Conservation (phyloP, 2,329 filamentous ascomycete genomes). For the Sarocladiaceae sp. region DNA sequence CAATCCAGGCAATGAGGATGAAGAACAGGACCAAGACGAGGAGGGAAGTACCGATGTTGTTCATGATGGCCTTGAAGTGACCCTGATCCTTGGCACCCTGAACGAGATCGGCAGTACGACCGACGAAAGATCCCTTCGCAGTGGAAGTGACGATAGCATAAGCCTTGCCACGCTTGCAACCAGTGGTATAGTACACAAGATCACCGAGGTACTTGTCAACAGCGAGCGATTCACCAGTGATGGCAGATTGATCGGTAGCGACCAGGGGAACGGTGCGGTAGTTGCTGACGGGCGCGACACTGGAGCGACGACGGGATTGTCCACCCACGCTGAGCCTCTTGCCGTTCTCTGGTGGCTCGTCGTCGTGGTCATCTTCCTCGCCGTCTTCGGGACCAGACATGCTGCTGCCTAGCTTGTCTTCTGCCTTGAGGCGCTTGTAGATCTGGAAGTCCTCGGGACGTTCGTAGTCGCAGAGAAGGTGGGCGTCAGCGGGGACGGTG, state of each 20-base stretch:
- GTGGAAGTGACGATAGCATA: conserved; percentile 65
- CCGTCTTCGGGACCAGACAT: conserved; percentile 49
- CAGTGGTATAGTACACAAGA: conserved; percentile 72
- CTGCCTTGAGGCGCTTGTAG: conserved; percentile 58
- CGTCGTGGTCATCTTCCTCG: conserved; percentile 24
- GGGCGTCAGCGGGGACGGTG: conserved; percentile 65
- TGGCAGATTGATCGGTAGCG: conserved; percentile 74
- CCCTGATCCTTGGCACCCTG: conserved; percentile 72
- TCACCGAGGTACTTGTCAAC: conserved; percentile 79
- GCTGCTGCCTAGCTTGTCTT: conserved; percentile 53
- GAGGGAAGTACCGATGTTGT: conserved; percentile 71
- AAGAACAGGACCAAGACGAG: conserved; percentile 75
- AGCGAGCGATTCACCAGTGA: conserved; percentile 75
- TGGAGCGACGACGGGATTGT: conserved; percentile 5
- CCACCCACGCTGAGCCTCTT: not conserved
- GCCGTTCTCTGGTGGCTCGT: not conserved
- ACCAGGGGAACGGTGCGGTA: conserved; percentile 63
- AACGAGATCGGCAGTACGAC: conserved; percentile 69
- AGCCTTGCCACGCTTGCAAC: conserved; percentile 76
- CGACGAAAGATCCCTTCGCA: conserved; percentile 71
- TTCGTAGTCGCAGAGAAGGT: conserved; percentile 70
- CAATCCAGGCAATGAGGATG: conserved; percentile 72
- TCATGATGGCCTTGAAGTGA: conserved; percentile 82
- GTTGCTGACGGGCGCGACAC: conserved; percentile 20
- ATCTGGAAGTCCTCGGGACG: conserved; percentile 51